Conservation (phyloP, 2,329 filamentous ascomycete species). For the Pseudocercospora crystallina region DNA sequence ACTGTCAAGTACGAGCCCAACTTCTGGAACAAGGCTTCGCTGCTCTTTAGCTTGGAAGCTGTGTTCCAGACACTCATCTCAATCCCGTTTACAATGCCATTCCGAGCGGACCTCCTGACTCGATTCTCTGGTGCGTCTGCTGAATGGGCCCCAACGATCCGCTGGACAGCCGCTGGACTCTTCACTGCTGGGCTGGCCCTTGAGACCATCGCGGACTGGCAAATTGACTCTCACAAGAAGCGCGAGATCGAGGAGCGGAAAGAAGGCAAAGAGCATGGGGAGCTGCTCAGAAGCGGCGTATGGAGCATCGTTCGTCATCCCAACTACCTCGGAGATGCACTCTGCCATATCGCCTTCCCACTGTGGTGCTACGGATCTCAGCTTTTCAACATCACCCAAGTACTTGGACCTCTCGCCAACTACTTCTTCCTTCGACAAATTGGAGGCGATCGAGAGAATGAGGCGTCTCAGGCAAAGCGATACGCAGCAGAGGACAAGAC, state of each 20-base stretch:
- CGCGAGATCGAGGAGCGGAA: slow-evolving; percentile 37
- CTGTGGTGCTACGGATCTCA: slow-evolving; percentile 57
- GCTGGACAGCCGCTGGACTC: slow-evolving; percentile 47
- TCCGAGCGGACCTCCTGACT: slow-evolving; percentile 31
- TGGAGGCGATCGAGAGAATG: slow-evolving; percentile 58
- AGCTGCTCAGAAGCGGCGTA: slow-evolving; percentile 56
- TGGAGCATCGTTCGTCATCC: slow-evolving; percentile 63
- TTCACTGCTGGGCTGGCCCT: slow-evolving; percentile 58
- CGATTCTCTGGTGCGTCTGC: slow-evolving; percentile 18
- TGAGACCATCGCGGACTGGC: slow-evolving; percentile 58
- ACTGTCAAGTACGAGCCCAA: slow-evolving; percentile 51
- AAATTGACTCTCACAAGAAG: slow-evolving; percentile 53
- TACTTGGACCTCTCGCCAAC: slow-evolving; percentile 58
- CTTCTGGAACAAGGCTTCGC: slow-evolving; percentile 59
- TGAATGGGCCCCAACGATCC: slow-evolving; percentile 38
- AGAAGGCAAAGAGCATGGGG: slow-evolving; percentile 18
- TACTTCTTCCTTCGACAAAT: slow-evolving; percentile 59
- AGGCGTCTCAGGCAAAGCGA: slow-evolving; percentile 52
- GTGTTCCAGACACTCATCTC: slow-evolving; percentile 58
- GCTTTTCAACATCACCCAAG: slow-evolving; percentile 54
- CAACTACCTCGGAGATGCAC: slow-evolving; percentile 62
- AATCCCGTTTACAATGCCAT: slow-evolving; percentile 57
- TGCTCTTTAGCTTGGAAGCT: slow-evolving; percentile 59
- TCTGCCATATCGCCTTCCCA: slow-evolving; percentile 61
- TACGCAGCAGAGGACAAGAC: slow-evolving; percentile 52